Base-by-base conservation (phyloP, 2,329 filamentous ascomycete genomes). In the Pochonia chlamydosporia region DNA sequence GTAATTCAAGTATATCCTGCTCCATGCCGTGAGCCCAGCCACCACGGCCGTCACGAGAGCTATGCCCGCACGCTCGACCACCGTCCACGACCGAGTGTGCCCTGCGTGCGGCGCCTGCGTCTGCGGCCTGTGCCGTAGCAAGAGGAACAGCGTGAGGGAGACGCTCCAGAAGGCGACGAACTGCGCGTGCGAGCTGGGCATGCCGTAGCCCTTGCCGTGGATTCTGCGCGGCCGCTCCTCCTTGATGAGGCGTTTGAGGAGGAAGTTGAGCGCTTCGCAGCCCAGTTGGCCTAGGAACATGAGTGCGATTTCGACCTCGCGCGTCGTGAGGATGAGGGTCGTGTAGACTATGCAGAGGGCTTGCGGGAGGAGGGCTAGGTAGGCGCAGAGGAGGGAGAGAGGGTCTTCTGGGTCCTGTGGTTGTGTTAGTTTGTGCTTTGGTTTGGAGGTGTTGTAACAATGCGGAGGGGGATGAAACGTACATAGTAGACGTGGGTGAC, bases 401-500 rank as follows among this genome's bases (percentile, higher is more conserved):
- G 78, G 80, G 69, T 97, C 92, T 51, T 82, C 69, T 5, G 95
- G 90, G 70, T 97, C 88, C 90, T 96, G 60, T n/a, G n/a, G n/a
- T n/a, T n/a, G n/a, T n/a, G n/a, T n/a, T n/a, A n/a, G n/a, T n/a
- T n/a, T n/a, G n/a, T n/a, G n/a, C n/a, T n/a, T n/a, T n/a, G n/a
- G n/a, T n/a, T n/a, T n/a, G n/a, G n/a, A 14, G 18, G 10, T 33
- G 14, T 43, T 24, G 23, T 21, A 40, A 20, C 20, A 36, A 40
- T 39, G 35, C 43, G 33, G 33, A 48, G 35, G 26, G n/a, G 31
- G 28, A n/a, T n/a, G n/a, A n/a, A n/a, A 67, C 81, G 62, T 71
- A 95, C 91, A 76, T 97, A 97, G 73, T 93, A 89, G 57, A 97
- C 91, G 71, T 97, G 92, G 10, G 93, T 97, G 56, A 99, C 72